A percentile compares a stretch with the other conserved stretches of the same genome.
phyloP scores from a whole-genome alignment of 2,329 filamentous ascomycete species.

The Dactylella cylindrospora region DNA sequence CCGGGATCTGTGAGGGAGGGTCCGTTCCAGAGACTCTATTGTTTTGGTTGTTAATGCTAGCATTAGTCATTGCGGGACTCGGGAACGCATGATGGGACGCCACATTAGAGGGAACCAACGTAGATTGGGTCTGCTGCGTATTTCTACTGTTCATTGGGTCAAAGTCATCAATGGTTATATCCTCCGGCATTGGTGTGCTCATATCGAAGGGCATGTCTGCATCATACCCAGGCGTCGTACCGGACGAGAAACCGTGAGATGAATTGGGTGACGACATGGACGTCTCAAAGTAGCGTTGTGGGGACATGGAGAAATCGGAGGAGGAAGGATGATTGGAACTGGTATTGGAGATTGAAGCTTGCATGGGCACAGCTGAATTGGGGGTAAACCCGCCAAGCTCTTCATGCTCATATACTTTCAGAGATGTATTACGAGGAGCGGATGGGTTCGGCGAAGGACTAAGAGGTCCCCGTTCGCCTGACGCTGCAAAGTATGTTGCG shows the following conservation, averaged over 20 bases:
- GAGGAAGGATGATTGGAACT: conserved; percentile 40
- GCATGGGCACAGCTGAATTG: conserved; percentile 42
- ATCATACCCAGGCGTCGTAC: conserved; percentile 39
- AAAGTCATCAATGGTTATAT: conserved; percentile 29
- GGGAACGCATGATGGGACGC: conserved; percentile 21
- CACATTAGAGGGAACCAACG: conserved; percentile 3
- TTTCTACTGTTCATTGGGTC: conserved; percentile 7
- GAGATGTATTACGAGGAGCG: conserved; percentile 25
- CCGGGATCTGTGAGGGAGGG: neutral
- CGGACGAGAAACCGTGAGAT: conserved; percentile 34
- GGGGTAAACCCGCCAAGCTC: conserved; percentile 40
- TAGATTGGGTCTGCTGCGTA: conserved; percentile 14
- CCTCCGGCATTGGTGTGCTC: conserved; percentile 36
- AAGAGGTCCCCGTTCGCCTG: conserved; percentile 23
- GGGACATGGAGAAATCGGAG: conserved; percentile 43
- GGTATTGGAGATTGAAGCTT: conserved; percentile 33
- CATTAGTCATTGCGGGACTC: conserved; percentile 34
- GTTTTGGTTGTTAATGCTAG: conserved; percentile 12
- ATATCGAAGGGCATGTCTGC: conserved; percentile 39
- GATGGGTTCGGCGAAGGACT: conserved; percentile 21
- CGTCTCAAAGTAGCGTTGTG: conserved; percentile 30
- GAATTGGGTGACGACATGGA: conserved; percentile 39
- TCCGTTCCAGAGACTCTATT: neutral
- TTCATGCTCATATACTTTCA: conserved; percentile 33
- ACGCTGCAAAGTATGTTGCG: conserved; percentile 21